These are phyloP conservation scores for Hypoxylon intermedium DNA, from an alignment of 495 filamentous ascomycete genomes.

Conservation along the genomic window DNA sequence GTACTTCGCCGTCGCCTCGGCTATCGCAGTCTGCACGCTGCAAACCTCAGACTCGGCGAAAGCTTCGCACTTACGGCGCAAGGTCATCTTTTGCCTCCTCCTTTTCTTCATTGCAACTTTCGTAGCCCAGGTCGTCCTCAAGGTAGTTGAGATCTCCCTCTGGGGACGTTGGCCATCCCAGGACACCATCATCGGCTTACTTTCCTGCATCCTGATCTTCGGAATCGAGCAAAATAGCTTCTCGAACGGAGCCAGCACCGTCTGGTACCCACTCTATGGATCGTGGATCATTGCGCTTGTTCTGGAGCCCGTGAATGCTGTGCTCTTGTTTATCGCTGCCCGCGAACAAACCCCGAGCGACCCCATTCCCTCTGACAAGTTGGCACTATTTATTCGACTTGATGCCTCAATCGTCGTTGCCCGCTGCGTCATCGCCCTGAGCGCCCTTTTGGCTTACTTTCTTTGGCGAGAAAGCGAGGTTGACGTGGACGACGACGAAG, in stretches of 20 bases:
- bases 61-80: conserved; percentile 51
- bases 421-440: conserved; percentile 44
- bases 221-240: conserved; percentile 61
- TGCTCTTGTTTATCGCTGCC: conserved; percentile 43
- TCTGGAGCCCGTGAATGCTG: conserved; percentile 56
- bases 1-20: conserved; percentile 61
- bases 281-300: conserved; percentile 61
- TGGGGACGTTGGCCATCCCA: conserved; percentile 51
- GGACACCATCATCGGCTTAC: conserved; percentile 58
- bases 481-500: conserved; percentile 53
- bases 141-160: conserved; percentile 49
- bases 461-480: conserved; percentile 40
- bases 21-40: conserved; percentile 62
- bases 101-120: conserved; percentile 57
- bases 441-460: conserved; percentile 45
- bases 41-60: conserved; percentile 53
- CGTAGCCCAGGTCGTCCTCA: conserved; percentile 54
- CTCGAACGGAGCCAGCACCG: conserved; percentile 53
- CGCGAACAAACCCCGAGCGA: conserved; percentile 14
- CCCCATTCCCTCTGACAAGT: conserved; percentile 11
- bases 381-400: conserved; percentile 40
- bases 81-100: conserved; percentile 57
- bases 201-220: conserved; percentile 63
- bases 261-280: conserved; percentile 69
- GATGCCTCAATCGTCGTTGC: conserved; percentile 43